Conservation (phyloP, 768 basidiomycete genomes). For the Lentinus brumalis region DNA sequence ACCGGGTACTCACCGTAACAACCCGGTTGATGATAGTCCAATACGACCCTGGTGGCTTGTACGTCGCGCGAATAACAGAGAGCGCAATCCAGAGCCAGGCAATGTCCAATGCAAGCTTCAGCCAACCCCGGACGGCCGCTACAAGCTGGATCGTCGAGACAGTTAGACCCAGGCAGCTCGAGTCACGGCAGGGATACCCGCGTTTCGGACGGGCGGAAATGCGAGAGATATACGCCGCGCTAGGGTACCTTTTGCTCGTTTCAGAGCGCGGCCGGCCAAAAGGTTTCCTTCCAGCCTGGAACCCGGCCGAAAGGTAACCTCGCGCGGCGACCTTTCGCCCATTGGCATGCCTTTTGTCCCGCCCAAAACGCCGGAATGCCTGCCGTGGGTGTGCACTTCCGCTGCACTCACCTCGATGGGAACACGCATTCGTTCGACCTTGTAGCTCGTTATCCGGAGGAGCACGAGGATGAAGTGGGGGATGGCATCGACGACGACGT, state of each 20-base stretch:
- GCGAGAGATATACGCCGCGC: no score
- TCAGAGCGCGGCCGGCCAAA: no score
- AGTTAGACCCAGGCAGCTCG: not conserved
- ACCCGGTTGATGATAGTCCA: constrained; percentile 71
- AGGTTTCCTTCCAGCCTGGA: no score
- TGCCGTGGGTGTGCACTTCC: not conserved
- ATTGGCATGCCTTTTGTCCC: no score
- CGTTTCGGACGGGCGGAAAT: no score
- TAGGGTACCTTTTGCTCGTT: no score
- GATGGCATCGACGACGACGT: constrained; percentile 63
- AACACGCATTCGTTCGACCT: constrained; percentile 65
- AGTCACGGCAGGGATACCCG: no score
- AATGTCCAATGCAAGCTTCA: constrained; percentile 68
- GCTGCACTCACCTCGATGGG: constrained; percentile 60
- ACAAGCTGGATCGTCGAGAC: constrained; percentile 47
- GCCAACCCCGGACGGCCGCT: constrained; percentile 68
- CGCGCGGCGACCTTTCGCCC: no score
- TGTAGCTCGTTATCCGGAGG: constrained; percentile 56
- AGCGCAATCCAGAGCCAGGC: constrained; percentile 77
- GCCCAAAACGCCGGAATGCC: no score
- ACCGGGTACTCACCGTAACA: constrained; percentile 54
- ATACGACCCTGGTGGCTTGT: constrained; percentile 63
- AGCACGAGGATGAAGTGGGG: constrained; percentile 57
- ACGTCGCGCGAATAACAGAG: constrained; percentile 58
- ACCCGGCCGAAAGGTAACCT: no score